These are phyloP conservation scores for Penicillium vulpinum DNA, from an alignment of 2,329 filamentous ascomycete genomes.

Conservation along the genomic window DNA sequence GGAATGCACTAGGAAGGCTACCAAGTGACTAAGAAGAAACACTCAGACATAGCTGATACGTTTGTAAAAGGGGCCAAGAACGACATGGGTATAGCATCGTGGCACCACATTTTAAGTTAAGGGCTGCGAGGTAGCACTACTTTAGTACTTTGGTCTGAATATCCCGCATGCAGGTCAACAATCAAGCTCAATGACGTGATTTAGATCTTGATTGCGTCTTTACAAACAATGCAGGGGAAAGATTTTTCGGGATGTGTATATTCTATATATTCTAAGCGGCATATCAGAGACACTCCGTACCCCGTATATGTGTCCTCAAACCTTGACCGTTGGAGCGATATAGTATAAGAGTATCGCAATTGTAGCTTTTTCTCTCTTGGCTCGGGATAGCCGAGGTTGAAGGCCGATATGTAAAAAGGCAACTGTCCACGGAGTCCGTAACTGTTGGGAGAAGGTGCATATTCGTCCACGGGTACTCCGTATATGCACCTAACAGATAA, in stretches of 20 bases:
- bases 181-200: conserved; percentile 38
- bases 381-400: not conserved
- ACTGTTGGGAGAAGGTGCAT: not conserved
- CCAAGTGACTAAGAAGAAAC: not conserved
- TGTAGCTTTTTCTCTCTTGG: not conserved
- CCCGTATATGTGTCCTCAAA: not conserved
- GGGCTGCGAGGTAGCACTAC: not conserved
- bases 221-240: not conserved
- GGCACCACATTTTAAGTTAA: not conserved
- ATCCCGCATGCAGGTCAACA: conserved; percentile 1
- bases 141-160: not conserved
- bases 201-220: conserved; percentile 33
- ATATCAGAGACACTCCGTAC: not conserved
- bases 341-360: not conserved
- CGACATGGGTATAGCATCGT: not conserved
- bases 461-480: no score
- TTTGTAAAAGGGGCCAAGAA: not conserved
- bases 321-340: not conserved
- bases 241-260: no score
- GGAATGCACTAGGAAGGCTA: not conserved
- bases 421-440: not conserved
- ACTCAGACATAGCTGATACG: not conserved
- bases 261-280: not conserved
- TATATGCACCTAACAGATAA: conserved; percentile 16
- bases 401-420: not conserved